phyloP scores from a whole-genome alignment of 2,329 filamentous ascomycete species.

The Myotisia sp. region DNA sequence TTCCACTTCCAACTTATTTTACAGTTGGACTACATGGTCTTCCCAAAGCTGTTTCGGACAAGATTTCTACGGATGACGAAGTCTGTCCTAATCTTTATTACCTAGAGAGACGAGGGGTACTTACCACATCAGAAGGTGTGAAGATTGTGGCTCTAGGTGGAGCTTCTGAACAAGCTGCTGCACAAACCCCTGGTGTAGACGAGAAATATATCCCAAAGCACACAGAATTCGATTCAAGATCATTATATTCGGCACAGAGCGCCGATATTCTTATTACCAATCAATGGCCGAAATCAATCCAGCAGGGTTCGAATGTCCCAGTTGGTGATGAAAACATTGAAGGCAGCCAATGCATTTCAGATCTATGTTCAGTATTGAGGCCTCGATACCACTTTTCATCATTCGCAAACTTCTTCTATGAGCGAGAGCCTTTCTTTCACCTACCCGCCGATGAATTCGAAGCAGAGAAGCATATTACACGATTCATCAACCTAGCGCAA shows the following conservation, averaged over 20 bases:
- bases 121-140: slow-evolving; percentile 80
- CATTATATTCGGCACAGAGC: slow-evolving; percentile 58
- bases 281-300: slow-evolving; percentile 67
- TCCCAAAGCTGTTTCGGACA: slow-evolving; percentile 55
- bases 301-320: slow-evolving; percentile 50
- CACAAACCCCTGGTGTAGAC: slow-evolving; percentile 31
- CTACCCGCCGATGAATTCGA: slow-evolving; percentile 37
- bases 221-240: slow-evolving; percentile 59
- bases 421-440: slow-evolving; percentile 86
- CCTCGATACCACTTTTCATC: slow-evolving; percentile 83
- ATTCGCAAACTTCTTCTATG: slow-evolving; percentile 60
- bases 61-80: slow-evolving; percentile 56
- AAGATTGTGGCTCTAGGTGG: slow-evolving; percentile 80
- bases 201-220: slow-evolving; percentile 64
- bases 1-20: slow-evolving; percentile 84
- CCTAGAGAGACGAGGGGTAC: slow-evolving; percentile 70
- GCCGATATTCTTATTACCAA: slow-evolving; percentile 80
- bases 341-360: slow-evolving; percentile 55
- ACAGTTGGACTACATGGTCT: slow-evolving; percentile 61
- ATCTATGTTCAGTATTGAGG: slow-evolving; percentile 63
- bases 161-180: slow-evolving; percentile 42
- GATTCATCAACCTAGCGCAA: slow-evolving; percentile 78
- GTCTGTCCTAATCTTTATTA: slow-evolving; percentile 86
- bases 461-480: slow-evolving; percentile 51
- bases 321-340: slow-evolving; percentile 40